Conservation (phyloP, 129 eudicot species). For the Erigeron canadensis region DNA sequence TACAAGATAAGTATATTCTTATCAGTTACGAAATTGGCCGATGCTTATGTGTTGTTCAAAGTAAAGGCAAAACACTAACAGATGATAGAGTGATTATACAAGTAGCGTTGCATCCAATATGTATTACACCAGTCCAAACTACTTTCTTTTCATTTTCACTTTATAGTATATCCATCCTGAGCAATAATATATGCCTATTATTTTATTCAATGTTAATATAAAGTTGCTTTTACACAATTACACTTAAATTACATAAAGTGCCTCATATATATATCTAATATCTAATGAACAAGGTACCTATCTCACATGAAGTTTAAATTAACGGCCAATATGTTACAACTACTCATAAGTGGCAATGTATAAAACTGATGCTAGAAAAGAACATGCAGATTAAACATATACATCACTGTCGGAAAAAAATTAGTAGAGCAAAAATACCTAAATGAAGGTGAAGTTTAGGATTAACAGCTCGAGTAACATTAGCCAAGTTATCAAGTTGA, state of each 20-base stretch:
- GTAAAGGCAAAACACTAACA: neutral
- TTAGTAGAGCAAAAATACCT: slow-evolving; percentile 38
- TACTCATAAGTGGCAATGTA: neutral
- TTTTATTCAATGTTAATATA: too few species aligned
- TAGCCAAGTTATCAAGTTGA: slow-evolving; percentile 60
- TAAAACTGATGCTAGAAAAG: neutral
- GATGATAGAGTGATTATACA: neutral
- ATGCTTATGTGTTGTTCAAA: neutral
- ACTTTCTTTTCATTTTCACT: neutral
- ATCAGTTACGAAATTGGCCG: neutral
- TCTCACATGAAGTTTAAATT: too few species aligned
- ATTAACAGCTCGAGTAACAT: slow-evolving; percentile 65
- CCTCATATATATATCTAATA: too few species aligned
- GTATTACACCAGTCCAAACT: neutral
- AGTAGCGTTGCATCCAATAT: neutral
- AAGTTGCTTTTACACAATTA: too few species aligned
- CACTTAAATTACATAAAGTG: too few species aligned
- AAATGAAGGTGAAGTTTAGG: slow-evolving; percentile 85
- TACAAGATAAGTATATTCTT: neutral
- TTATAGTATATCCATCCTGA: neutral
- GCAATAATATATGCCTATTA: neutral
- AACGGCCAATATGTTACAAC: neutral
- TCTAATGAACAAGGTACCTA: too few species aligned
- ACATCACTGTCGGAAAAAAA: neutral
- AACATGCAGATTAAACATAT: neutral